Evolutionary conservation across 1,139 yeast species (phyloP).

Genomic region (Candida sp.): DNA sequence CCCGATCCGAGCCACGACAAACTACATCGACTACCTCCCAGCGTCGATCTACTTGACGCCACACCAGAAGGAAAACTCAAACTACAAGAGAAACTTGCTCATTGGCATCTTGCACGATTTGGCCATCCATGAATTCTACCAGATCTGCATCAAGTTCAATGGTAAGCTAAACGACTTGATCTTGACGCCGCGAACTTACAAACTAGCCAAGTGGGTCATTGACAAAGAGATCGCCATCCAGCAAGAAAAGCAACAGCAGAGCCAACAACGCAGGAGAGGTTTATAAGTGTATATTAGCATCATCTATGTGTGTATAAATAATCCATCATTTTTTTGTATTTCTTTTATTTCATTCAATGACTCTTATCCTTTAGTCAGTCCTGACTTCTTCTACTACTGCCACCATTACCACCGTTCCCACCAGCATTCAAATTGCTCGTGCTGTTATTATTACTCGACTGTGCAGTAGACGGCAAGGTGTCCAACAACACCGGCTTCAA

Average conservation of each 20-base stretch:
- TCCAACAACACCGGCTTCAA: constrained; percentile 94
- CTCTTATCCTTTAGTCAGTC: background rate
- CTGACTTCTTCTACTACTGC: constrained; percentile 11
- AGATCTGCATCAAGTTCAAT: constrained; percentile 66
- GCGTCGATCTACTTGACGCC: constrained; percentile 51
- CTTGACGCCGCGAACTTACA: constrained; percentile 63
- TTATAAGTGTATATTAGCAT: background rate
- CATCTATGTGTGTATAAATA: constrained; percentile 3
- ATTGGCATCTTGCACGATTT: constrained; percentile 64
- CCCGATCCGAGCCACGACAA: constrained; percentile 50
- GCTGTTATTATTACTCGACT: constrained; percentile 6
- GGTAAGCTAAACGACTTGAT: constrained; percentile 65
- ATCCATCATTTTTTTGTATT: background rate
- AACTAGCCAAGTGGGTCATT: constrained; percentile 72
- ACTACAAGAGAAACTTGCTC: constrained; percentile 35
- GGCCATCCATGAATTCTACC: constrained; percentile 65
- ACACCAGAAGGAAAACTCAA: constrained; percentile 22
- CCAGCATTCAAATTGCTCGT: constrained; percentile 1
- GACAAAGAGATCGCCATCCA: constrained; percentile 66
- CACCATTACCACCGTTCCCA: background rate
- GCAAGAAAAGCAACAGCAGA: constrained; percentile 18
- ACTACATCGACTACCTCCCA: constrained; percentile 42
- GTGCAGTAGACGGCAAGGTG: constrained; percentile 28
- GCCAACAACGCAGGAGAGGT: background rate
- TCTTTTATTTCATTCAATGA: background rate